A percentile compares a stretch with the other conserved stretches of the same genome.
These are phyloP conservation scores for Gossypium trilobum DNA, from an alignment of 441 rosid species.

Conservation along the genomic window DNA sequence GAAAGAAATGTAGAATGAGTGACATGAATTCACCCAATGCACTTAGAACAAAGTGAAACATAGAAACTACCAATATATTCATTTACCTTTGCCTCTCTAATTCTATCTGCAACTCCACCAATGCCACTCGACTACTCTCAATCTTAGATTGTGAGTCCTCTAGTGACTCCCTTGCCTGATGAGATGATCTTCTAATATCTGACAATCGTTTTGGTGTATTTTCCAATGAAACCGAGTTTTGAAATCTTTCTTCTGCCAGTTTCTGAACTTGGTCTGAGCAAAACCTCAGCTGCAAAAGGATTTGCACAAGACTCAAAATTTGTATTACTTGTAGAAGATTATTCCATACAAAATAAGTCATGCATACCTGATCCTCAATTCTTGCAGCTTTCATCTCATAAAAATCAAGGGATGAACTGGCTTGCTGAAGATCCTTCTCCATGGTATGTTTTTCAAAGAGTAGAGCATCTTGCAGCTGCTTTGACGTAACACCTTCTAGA, in stretches of 20 bases:
- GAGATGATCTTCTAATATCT: slow-evolving; percentile 51
- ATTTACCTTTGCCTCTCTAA: slow-evolving; percentile 73
- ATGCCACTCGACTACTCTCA: slow-evolving; percentile 43
- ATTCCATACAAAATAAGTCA: not conserved
- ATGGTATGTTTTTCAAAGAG: slow-evolving; percentile 46
- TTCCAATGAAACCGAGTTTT: slow-evolving; percentile 41
- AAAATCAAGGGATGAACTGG: slow-evolving; percentile 53
- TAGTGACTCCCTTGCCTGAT: slow-evolving; percentile 56
- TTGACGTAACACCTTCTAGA: slow-evolving; percentile 71
- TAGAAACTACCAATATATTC: not conserved
- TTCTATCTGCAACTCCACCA: slow-evolving; percentile 50
- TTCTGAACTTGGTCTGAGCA: slow-evolving; percentile 64
- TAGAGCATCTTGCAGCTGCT: slow-evolving; percentile 60
- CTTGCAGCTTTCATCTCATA: slow-evolving; percentile 55
- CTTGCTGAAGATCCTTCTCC: slow-evolving; percentile 69
- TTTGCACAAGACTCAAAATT: not conserved
- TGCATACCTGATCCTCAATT: slow-evolving; percentile 81
- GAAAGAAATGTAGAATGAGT: not conserved
- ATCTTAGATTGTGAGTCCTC: slow-evolving; percentile 57
- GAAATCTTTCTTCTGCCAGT: slow-evolving; percentile 62
- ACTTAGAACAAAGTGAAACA: not conserved
- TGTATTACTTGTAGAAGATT: not conserved
- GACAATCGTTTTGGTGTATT: slow-evolving; percentile 52
- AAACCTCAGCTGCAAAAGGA: slow-evolving; percentile 56
- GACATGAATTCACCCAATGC: not conserved